Evolutionary conservation across 139 green algal genomes (phyloP), one percentile per base, ranked within the genome.

Genomic region (Chlorella sorokiniana): DNA sequence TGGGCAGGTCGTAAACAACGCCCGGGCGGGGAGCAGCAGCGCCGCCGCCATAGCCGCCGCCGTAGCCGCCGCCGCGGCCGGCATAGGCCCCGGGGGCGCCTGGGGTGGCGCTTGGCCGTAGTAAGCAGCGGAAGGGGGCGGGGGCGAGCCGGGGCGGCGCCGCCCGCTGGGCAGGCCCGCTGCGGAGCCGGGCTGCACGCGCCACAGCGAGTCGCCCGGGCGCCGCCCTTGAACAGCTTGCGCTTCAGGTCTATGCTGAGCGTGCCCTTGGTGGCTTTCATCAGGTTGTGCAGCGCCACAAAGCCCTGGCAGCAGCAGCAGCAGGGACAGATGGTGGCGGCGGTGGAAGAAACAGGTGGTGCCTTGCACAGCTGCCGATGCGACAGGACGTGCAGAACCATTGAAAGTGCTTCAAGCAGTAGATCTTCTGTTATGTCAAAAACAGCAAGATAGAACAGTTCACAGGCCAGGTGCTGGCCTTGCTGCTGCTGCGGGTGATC

Each of bases 161-260:
- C 65, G 41, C 48, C 48, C 48, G 45, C 31, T 54, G 18, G 48
- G 33, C 33, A 45, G 42, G 67, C 40, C 29, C 4, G 31, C 23
- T 20, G 20, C 35, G 35, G 20, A 38, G 22, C 18, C 71, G 16
- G 51, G 44, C 33, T 56, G 41, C 73, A 79, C 37, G 14, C 73
- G 73, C 73, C 73, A 79, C 54, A 79, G 73, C 35, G 35, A 54
- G 73, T 79, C 73, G 35, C 73, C 73, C 6, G 73, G 73, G 7
- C 41, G 37, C 48, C 73, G 27, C 33, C 73, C 54, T 71, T 71
- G 33, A 37, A 31, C 54, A 79, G 37, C 73, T 79, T 52, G 37
- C 73, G 83, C n/a, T 70, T 84, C 18, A 87, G 40, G 51, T 87
- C 83, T 0, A 87, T 9, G 41, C 59, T 84, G 11, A 87, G 64